These are phyloP conservation scores for Rhizomucor miehei DNA, from an alignment of 371 early-diverging fungal genomes.

Conservation along the genomic window DNA sequence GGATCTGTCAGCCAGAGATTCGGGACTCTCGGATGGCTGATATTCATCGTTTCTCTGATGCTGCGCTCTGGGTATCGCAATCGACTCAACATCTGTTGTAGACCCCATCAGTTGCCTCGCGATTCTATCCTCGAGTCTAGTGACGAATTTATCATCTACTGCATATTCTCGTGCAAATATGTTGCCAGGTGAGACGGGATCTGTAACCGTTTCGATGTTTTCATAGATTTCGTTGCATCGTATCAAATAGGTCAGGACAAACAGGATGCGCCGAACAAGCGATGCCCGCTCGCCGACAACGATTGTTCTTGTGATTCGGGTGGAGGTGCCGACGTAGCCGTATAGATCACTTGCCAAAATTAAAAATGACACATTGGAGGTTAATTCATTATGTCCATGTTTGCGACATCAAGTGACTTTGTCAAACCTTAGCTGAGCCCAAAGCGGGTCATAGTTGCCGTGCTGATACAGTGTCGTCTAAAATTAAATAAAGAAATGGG, in stretches of 20 bases:
- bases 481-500: background rate
- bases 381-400: background rate
- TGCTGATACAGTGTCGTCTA: constrained; percentile 40
- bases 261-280: constrained; percentile 55
- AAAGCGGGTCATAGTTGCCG: constrained; percentile 64
- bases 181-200: constrained; percentile 12
- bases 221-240: constrained; percentile 68
- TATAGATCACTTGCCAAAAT: constrained; percentile 49
- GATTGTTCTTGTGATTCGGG: constrained; percentile 55
- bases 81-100: constrained; percentile 41
- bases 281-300: constrained; percentile 53
- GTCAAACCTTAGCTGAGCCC: constrained; percentile 62
- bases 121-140: constrained; percentile 41
- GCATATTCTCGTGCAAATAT: constrained; percentile 34
- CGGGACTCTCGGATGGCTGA: constrained; percentile 11
- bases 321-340: constrained; percentile 55
- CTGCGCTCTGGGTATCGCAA: constrained; percentile 36
- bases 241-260: constrained; percentile 60
- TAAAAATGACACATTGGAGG: background rate
- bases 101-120: constrained; percentile 40
- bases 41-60: constrained; percentile 2
- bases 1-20: background rate
- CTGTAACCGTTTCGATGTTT: constrained; percentile 34
- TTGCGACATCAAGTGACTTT: background rate
- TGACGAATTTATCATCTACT: constrained; percentile 21